These are phyloP conservation scores for Blastomyces percursus DNA, from an alignment of 2,329 filamentous ascomycete genomes.

Conservation along the genomic window DNA sequence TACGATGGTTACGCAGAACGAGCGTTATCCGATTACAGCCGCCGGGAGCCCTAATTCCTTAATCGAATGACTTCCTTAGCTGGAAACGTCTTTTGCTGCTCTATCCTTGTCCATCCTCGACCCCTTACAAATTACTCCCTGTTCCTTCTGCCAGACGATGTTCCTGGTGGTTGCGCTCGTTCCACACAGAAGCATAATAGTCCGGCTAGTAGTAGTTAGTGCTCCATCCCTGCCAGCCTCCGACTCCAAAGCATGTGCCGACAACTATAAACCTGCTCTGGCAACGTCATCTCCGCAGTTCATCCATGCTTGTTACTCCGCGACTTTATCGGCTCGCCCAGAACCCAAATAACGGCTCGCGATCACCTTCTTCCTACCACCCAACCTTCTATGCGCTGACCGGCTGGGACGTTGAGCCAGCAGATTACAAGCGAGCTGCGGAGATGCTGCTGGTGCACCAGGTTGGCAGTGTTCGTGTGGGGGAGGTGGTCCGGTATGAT, in stretches of 20 bases:
- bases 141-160: background rate
- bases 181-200: background rate
- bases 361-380: constrained; percentile 16
- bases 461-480: constrained; percentile 81
- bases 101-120: too few relatives aligned
- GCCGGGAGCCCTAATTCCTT: background rate
- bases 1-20: background rate
- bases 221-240: background rate
- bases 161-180: too few relatives aligned
- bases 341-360: constrained; percentile 22
- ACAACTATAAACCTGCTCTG: background rate
- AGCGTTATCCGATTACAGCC: background rate
- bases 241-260: background rate
- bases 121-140: too few relatives aligned
- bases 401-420: constrained; percentile 25
- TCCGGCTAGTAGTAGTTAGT: background rate
- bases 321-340: constrained; percentile 35
- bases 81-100: too few relatives aligned
- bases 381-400: constrained; percentile 24
- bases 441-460: constrained; percentile 86
- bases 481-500: constrained; percentile 75
- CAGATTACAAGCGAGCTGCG: constrained; percentile 16
- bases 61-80: too few relatives aligned
- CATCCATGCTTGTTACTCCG: constrained; percentile 34
- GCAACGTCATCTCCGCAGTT: constrained; percentile 13